phyloP scores from a whole-genome alignment of 805 yeast species.

The Schizosaccharomyces japonicus region DNA sequence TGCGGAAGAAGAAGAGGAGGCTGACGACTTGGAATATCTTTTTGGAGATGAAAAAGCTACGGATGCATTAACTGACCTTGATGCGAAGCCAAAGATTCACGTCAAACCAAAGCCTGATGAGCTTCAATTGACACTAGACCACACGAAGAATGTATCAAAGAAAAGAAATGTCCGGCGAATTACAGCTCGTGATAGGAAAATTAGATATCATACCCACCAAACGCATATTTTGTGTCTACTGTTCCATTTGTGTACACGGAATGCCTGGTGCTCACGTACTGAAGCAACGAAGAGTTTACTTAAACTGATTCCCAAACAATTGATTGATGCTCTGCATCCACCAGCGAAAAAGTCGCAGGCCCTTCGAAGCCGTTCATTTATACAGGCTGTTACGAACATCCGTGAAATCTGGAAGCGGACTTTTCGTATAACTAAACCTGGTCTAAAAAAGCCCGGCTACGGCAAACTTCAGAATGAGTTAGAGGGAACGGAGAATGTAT shows the following conservation, averaged over 20 bases:
- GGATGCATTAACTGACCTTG: no score
- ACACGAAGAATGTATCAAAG: neutral
- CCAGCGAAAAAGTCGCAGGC: neutral
- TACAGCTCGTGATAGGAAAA: slow-evolving; percentile 1
- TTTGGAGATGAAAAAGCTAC: slow-evolving; percentile 5
- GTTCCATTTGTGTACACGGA: slow-evolving; percentile 1
- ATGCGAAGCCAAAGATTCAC: no score
- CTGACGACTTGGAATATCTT: slow-evolving; percentile 30
- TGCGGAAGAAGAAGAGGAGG: no score
- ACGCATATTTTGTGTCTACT: slow-evolving; percentile 1
- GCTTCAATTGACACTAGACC: neutral
- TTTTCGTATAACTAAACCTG: neutral
- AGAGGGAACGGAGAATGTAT: neutral
- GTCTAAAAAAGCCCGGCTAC: neutral
- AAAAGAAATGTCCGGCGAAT: neutral
- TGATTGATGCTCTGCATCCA: neutral
- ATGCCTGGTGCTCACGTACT: neutral
- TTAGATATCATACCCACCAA: slow-evolving; percentile 1
- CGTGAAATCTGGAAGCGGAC: neutral
- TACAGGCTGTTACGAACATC: neutral
- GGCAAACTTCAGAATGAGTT: neutral
- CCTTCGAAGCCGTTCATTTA: neutral
- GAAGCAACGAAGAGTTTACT: no score
- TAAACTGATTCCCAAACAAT: neutral
- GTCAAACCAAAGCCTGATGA: neutral